Percentiles rank a stretch among this genome's conserved stretches.
These are phyloP conservation scores for Babesia bovis DNA, from an alignment of 169 alveolate species.

Conservation along the genomic window DNA sequence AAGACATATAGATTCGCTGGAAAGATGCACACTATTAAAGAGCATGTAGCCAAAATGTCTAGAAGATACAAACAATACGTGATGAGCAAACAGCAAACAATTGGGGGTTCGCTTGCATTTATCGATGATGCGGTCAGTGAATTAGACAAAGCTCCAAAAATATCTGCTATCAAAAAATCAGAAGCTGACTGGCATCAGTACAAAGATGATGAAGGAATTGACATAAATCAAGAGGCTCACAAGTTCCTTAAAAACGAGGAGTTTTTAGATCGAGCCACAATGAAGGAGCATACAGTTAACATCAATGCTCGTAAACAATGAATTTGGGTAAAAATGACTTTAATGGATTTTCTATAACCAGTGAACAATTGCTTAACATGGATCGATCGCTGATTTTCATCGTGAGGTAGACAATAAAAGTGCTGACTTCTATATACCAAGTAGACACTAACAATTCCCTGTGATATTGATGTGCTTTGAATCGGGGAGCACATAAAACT, in stretches of 20 bases:
- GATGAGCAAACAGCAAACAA: slow-evolving; percentile 18
- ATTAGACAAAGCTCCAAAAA: slow-evolving; percentile 48
- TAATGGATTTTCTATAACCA: too few relatives aligned
- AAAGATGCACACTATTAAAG: slow-evolving; percentile 23
- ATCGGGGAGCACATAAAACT: too few relatives aligned
- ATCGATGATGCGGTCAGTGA: slow-evolving; percentile 46
- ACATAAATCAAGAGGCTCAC: slow-evolving; percentile 27
- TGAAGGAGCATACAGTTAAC: slow-evolving; percentile 49
- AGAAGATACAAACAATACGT: slow-evolving; percentile 37
- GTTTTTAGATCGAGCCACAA: slow-evolving; percentile 37
- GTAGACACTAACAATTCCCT: too few relatives aligned
- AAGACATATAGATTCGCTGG: slow-evolving; percentile 63
- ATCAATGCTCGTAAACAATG: slow-evolving; percentile 27
- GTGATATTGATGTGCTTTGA: too few relatives aligned
- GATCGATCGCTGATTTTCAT: too few relatives aligned
- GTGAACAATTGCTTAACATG: too few relatives aligned
- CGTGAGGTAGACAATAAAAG: too few relatives aligned
- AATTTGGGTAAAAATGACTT: background rate
- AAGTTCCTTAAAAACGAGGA: slow-evolving; percentile 57
- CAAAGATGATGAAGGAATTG: slow-evolving; percentile 43
- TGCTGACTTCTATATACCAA: too few relatives aligned
- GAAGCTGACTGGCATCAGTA: slow-evolving; percentile 62
- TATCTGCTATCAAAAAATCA: slow-evolving; percentile 56
- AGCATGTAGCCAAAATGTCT: slow-evolving; percentile 53
- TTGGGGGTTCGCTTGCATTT: slow-evolving; percentile 49